A percentile compares a stretch with the other conserved stretches of the same genome.
Evolutionary conservation across 768 basidiomycete genomes (phyloP).

Genomic region (Tulasnella sp.): DNA sequence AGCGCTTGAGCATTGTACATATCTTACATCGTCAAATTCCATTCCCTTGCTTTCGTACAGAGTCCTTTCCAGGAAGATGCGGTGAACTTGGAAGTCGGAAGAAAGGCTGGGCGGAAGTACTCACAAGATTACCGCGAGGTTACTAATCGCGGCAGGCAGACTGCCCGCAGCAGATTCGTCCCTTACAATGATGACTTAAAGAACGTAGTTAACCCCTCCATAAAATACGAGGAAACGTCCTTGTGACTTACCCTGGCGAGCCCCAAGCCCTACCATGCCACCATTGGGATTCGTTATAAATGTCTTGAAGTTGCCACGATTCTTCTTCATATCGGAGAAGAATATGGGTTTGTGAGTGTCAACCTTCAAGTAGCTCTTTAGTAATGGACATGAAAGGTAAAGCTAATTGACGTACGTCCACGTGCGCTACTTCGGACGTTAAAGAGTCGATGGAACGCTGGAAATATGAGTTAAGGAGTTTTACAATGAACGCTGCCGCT

Average conservation of each 20-base stretch:
- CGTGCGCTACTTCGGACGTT: constrained; percentile 41
- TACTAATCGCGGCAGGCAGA: background rate
- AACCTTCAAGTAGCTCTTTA: background rate
- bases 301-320: background rate
- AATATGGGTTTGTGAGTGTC: constrained; percentile 1
- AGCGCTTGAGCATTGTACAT: background rate
- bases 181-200: constrained; percentile 4
- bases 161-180: background rate
- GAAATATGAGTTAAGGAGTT: constrained; percentile 2
- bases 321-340: background rate
- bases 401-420: constrained; percentile 12
- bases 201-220: background rate
- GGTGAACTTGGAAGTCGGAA: background rate
- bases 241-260: background rate
- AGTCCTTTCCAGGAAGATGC: constrained; percentile 35
- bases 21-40: constrained; percentile 58
- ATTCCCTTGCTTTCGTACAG: constrained; percentile 62
- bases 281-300: background rate
- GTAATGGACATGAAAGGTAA: constrained; percentile 39
- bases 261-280: background rate
- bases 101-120: background rate
- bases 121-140: background rate
- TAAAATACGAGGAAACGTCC: no score
- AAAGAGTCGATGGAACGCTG: constrained; percentile 19
- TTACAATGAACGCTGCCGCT: constrained; percentile 14